A percentile compares a stretch with the other conserved stretches of the same genome.
Conservation (phyloP, 805 yeast species). For the Candida montana region DNA sequence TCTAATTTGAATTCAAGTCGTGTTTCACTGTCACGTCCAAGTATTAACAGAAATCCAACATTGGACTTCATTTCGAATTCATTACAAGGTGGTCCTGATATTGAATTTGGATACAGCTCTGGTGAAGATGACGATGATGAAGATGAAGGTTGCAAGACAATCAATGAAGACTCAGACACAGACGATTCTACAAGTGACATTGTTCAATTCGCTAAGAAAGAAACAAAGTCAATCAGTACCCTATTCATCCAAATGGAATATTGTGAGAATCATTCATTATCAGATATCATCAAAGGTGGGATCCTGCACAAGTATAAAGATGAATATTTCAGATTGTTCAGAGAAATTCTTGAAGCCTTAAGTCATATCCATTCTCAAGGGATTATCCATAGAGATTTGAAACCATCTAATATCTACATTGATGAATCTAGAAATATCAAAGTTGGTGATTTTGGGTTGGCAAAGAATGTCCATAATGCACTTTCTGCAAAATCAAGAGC, state of each 20-base stretch:
- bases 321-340: constrained; percentile 85
- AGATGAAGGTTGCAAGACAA: constrained; percentile 12
- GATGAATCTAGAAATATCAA: constrained; percentile 86
- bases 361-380: constrained; percentile 91
- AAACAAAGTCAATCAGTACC: constrained; percentile 48
- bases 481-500: constrained; percentile 26
- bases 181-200: constrained; percentile 5
- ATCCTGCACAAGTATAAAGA: constrained; percentile 65
- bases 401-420: constrained; percentile 93
- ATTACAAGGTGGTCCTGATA: constrained; percentile 43
- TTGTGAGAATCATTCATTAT: constrained; percentile 89
- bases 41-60: constrained; percentile 28
- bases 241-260: constrained; percentile 97
- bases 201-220: constrained; percentile 15
- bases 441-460: constrained; percentile 96
- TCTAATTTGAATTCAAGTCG: constrained; percentile 6
- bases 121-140: constrained; percentile 18
- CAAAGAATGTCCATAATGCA: constrained; percentile 72
- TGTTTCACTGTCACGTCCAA: constrained; percentile 19
- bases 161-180: constrained; percentile 7
- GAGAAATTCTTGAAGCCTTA: constrained; percentile 86
- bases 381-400: constrained; percentile 89
- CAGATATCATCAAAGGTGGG: constrained; percentile 71
- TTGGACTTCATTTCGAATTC: constrained; percentile 71
- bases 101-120: constrained; percentile 44